Base-by-base conservation (phyloP, 2,329 filamentous ascomycete species). In the Talaromyces sp. region DNA sequence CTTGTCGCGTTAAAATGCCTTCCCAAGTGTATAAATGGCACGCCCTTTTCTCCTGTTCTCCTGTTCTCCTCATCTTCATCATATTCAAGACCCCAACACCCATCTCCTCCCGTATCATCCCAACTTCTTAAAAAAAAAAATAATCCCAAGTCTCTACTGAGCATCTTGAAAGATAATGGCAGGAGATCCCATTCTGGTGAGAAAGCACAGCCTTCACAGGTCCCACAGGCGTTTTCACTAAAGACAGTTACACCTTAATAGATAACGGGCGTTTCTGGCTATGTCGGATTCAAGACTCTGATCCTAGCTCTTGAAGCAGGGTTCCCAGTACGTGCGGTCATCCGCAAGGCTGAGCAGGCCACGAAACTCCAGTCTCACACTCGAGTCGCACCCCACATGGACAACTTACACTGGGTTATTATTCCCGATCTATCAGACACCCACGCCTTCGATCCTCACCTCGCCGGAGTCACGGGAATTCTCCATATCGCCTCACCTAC, bases 261-360 rank as follows among this genome's bases (percentile, higher is more conserved):
- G 61, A 50, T 59, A 59, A 73, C 71, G 11, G 70, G 72, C 4
- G 63, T 60, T 14, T 65, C 70, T 24, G 72, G 72, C 16, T 67
- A 69, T 41, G 56, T 73, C 75, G 70, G 72, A 35, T 72, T 69
- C 54, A 66, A 66, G 4, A 67, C 66, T 4, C 63, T 73, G 14
- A 59, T 70, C 47, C 58, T 69, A 39, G 70, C 72, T 22, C 68
- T 73, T 49, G 52, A 68, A 19, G 66, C 68, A 56, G 71, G 70
- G 47, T 73, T 72, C 66, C 57, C 52, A 10, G 70, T 73, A 24
- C 68, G 71, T 27, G 72, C 71, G 7, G 70, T 67, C 9, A 69
- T 73, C 49, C 70, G 72, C 60, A 68, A 67, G 24, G 66, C 73
- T 37, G 31, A 56, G 27, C 41, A 57, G 14, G 54, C 54, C 13